phyloP scores from a whole-genome alignment of 2,329 filamentous ascomycete genomes.

The Cyphellophora attinorum region DNA sequence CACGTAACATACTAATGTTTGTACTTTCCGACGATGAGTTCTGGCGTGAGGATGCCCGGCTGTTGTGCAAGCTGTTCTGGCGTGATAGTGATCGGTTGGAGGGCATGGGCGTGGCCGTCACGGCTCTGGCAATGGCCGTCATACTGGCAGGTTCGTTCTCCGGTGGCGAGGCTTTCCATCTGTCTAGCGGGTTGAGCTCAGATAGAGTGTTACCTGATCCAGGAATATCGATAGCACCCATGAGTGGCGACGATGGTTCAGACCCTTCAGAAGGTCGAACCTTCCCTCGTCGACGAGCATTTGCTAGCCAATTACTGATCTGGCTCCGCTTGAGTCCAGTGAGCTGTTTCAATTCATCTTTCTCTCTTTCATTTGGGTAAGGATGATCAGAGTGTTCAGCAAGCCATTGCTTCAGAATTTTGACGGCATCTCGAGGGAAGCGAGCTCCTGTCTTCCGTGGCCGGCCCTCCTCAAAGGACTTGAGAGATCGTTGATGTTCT shows the following conservation, averaged over 20 bases:
- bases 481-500: constrained; percentile 30
- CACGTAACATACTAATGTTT: constrained; percentile 39
- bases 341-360: constrained; percentile 64
- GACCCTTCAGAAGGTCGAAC: constrained; percentile 45
- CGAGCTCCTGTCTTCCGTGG: constrained; percentile 59
- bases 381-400: constrained; percentile 70
- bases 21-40: constrained; percentile 15
- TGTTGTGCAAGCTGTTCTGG: background rate
- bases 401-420: constrained; percentile 76
- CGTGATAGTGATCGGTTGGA: background rate
- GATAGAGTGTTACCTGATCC: constrained; percentile 32
- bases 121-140: constrained; percentile 54
- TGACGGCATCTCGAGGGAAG: constrained; percentile 72
- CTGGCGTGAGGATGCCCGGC: constrained; percentile 1
- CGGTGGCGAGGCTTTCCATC: constrained; percentile 61
- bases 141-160: constrained; percentile 60
- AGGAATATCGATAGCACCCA: constrained; percentile 67
- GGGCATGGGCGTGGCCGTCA: constrained; percentile 31
- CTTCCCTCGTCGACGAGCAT: constrained; percentile 75
- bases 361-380: constrained; percentile 81
- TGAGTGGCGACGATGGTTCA: constrained; percentile 59
- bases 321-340: constrained; percentile 76
- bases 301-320: constrained; percentile 87
- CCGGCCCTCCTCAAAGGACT: constrained; percentile 30
- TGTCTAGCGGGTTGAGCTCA: constrained; percentile 55